A percentile compares a stretch with the other conserved stretches of the same genome.
Conservation (phyloP, 768 basidiomycete species). For the Wakefieldia striispora region DNA sequence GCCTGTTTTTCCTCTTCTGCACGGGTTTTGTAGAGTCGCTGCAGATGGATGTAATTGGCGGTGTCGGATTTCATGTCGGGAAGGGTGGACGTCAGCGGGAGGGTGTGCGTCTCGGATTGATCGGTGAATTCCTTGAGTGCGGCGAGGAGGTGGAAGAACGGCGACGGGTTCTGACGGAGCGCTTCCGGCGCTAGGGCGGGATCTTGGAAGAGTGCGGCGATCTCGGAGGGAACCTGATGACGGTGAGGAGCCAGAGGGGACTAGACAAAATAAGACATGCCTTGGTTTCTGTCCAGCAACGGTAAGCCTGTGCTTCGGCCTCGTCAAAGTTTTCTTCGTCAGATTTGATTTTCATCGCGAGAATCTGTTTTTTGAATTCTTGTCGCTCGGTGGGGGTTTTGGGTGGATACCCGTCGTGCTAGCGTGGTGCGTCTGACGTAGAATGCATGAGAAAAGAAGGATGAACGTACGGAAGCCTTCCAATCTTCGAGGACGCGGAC, state of each 20-base stretch:
- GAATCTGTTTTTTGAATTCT: slow-evolving; percentile 69
- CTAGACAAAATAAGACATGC: slow-evolving; percentile 22
- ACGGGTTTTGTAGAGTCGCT: slow-evolving; percentile 77
- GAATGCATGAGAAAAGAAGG: not conserved
- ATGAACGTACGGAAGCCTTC: slow-evolving; percentile 64
- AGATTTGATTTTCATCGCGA: slow-evolving; percentile 61
- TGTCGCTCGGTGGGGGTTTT: slow-evolving; percentile 62
- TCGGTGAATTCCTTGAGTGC: slow-evolving; percentile 67
- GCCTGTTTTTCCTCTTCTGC: slow-evolving; percentile 65
- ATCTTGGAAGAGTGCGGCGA: slow-evolving; percentile 61
- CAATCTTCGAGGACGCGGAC: slow-evolving; percentile 81
- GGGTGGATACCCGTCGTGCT: slow-evolving; percentile 67
- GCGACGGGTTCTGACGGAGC: slow-evolving; percentile 46
- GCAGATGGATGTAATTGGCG: slow-evolving; percentile 74
- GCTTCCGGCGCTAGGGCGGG: slow-evolving; percentile 45
- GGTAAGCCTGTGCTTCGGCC: slow-evolving; percentile 84
- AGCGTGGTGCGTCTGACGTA: not conserved
- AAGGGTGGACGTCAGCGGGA: slow-evolving; percentile 83
- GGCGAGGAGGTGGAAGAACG: slow-evolving; percentile 77
- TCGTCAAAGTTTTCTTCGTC: slow-evolving; percentile 99
- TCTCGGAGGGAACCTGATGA: slow-evolving; percentile 64
- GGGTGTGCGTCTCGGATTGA: slow-evolving; percentile 51
- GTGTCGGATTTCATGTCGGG: slow-evolving; percentile 98
- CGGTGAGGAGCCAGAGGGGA: slow-evolving; percentile 3
- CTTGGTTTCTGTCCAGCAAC: slow-evolving; percentile 63